Evolutionary conservation across 129 eudicot species (phyloP), one percentile per base, ranked within the genome.

Genomic region (Tagetes erecta): DNA sequence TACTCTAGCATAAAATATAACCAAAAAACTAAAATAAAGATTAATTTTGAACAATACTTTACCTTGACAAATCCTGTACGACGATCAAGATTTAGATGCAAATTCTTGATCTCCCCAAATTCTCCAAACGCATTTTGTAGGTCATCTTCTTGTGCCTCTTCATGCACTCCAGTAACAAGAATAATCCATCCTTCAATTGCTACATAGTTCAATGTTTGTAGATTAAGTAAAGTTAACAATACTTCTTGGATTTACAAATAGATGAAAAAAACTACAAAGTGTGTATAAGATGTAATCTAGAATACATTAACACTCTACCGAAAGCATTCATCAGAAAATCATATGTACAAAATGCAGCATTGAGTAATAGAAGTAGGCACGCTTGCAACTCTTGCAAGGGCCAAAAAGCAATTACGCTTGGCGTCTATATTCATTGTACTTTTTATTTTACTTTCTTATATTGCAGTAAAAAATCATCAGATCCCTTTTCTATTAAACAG

Each of bases 111-210:
- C 83, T 90, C 91, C 68, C 98, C 98, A 73, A 80, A 94, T 45
- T 88, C 98, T 57, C 98, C 97, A 73, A 94, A 90, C 50, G 84
- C 84, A 83, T 90, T 90, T 35, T 83, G 97, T 72, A 94, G 83
- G 80, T 94, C 97, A 83, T 94, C 98, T 77, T 94, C 98, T 82
- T 90, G 97, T 53, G 96, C 97, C 85, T 94, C 98, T 80, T 90
- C 98, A 76, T 94, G 96, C 72, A 90, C 96, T 76, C 98, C 98
- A 59, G 98, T 94, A 37, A 90, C 96, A 37, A 94, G 84, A 76
- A 94, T 80, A 77, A 94, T 94, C 98, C 98, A 94, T 56, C 98
- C 98, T 81, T 94, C 98, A 73, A 94, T 88, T 36, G 98, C 98
- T 94, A 86, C 5, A 79, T 11, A 47, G 75, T 50, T 66, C 73